Evolutionary conservation across 768 basidiomycete species (phyloP), one percentile per base, ranked within the genome.

Genomic region (Suillus subluteus): DNA sequence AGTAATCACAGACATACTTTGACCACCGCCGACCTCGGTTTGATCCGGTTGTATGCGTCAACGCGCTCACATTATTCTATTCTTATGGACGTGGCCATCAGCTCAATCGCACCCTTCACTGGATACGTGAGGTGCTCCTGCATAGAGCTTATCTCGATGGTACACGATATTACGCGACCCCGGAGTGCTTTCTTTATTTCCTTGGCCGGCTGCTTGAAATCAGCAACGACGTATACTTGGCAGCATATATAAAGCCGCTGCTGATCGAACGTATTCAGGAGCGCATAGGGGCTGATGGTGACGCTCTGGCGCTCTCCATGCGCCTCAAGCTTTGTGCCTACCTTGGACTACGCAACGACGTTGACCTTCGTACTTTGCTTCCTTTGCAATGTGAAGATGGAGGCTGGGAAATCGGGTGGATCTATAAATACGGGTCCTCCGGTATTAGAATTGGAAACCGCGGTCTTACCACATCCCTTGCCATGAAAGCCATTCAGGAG

Each of bases 301-400:
- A 86, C 69, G 79, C 87, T 2, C 74, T 87, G n/a, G 84, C 85
- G 6, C 81, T 88, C 1, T 83, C 86, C 0, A 86, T 87, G 84
- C 85, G 87, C 0, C 78, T 89, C 58, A 67, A 85, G 26, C 82
- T 81, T 1, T 82, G 83, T 48, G 73, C 78, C 1, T 75, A 73
- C 13, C 75, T 84, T 16, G 84, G 81, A 7, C 61, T 86, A 18
- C 69, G 72, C 35, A 76, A 84, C 69, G 76, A 82, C 21, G 74
- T 80, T 1, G 87, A 88, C 70, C 67, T 86, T 9, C 75, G 79
- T 7, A 71, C 75, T 23, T 79, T 89, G 9, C 78, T 84, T 3
- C 72, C 79, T 6, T 70, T 86, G 66, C 87, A 88, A 68, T 77
- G 76, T 64, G 83, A 83, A 66, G 87, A 88, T 69, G 87, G 87